Percentiles rank a stretch among this genome's conserved stretches.
Conservation (phyloP, 1,284 basidiomycete species). For the Apiotrichum veenhuisii region DNA sequence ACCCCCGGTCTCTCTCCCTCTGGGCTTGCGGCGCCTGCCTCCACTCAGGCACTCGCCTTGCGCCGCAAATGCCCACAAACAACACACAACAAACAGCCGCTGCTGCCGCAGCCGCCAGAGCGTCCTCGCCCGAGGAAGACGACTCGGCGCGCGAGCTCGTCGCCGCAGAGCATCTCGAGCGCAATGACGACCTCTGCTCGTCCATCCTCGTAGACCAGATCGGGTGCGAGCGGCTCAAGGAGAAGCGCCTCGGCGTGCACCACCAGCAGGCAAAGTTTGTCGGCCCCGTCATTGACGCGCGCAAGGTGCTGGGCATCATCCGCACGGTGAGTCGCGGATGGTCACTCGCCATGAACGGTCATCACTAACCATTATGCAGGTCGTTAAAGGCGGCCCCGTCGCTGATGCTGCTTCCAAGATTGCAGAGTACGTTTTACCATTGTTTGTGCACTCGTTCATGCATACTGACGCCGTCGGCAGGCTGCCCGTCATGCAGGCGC, state of each 20-base stretch:
- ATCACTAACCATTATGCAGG: no score
- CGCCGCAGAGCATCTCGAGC: slow-evolving; percentile 45
- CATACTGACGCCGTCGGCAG: slow-evolving; percentile 10
- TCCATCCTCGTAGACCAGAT: slow-evolving; percentile 49
- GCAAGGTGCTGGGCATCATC: slow-evolving; percentile 36
- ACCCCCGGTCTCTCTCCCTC: neutral
- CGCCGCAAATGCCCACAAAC: slow-evolving; percentile 9
- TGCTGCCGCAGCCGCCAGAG: neutral
- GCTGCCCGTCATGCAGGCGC: slow-evolving; percentile 35
- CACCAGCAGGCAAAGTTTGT: slow-evolving; percentile 47
- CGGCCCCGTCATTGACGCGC: slow-evolving; percentile 35
- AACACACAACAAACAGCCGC: slow-evolving; percentile 2
- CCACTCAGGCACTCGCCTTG: slow-evolving; percentile 5
- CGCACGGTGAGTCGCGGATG: slow-evolving; percentile 38
- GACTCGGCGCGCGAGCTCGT: slow-evolving; percentile 9
- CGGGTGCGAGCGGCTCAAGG: slow-evolving; percentile 28
- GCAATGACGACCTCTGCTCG: slow-evolving; percentile 47
- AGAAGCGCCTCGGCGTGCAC: slow-evolving; percentile 44
- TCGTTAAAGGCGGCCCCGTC: neutral
- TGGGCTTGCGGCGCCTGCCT: slow-evolving; percentile 3
- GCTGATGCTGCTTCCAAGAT: neutral
- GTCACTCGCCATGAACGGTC: neutral
- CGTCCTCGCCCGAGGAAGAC: slow-evolving; percentile 6
- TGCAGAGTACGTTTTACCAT: neutral
- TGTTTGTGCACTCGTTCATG: neutral